Percentiles rank a stretch among this genome's conserved stretches.
Evolutionary conservation across 2,329 filamentous ascomycete genomes (phyloP).

Genomic region (Aspergillus amoenus): DNA sequence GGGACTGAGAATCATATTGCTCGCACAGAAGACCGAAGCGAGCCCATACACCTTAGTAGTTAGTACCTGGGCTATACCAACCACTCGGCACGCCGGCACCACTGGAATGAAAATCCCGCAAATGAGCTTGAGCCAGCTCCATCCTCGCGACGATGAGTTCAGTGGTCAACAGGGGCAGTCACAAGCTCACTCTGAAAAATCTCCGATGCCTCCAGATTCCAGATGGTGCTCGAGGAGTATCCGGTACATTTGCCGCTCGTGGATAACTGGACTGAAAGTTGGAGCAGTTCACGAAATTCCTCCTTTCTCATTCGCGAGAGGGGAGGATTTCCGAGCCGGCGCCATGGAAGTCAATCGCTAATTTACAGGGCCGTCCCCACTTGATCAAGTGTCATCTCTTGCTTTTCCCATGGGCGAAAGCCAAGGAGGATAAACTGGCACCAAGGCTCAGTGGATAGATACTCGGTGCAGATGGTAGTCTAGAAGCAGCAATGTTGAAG

Average conservation of each 20-base stretch:
- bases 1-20: neutral
- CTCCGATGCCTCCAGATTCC: neutral
- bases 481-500: neutral
- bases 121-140: neutral
- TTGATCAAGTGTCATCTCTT: neutral
- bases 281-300: neutral
- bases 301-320: neutral
- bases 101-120: neutral
- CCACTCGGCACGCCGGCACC: constrained; percentile 1
- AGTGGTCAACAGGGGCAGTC: neutral
- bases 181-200: neutral
- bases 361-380: neutral
- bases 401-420: no score
- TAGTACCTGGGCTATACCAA: neutral
- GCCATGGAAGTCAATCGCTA: neutral
- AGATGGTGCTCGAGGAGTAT: neutral
- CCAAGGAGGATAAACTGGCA: no score
- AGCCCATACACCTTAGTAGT: neutral
- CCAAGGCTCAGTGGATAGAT: neutral
- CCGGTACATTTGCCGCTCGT: no score
- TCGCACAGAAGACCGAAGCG: constrained; percentile 17
- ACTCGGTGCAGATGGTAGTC: neutral
- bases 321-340: neutral
- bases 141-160: neutral
- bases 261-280: no score